Evolutionary conservation across 208 protist genomes (phyloP), one percentile per base, ranked within the genome.

Genomic region (Crithidia sp.): DNA sequence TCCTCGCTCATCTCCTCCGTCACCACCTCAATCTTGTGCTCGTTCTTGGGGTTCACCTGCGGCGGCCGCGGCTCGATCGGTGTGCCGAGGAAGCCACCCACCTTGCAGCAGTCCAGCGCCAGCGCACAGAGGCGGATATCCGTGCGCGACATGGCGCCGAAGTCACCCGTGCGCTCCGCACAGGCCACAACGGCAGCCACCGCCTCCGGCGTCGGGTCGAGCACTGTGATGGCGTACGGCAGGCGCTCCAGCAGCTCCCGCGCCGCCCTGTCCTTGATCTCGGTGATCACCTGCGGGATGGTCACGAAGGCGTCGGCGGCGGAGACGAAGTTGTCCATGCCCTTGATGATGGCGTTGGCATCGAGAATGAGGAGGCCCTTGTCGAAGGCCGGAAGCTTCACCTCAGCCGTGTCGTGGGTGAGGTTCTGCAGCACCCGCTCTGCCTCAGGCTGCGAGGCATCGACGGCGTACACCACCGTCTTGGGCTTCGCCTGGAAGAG

Each of bases 111-210:
- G 72, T 95, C 90, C 16, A 94, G 67, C 43, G 94, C 92, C 14
- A 97, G 71, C 0, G 92, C 94, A 62, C 90, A 94, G 45, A 97
- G 76, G 10, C 89, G 87, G 65, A 98, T 86, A 75, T 98, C 97
- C 8, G 94, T 96, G 41, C 83, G 79, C 14, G 95, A 98, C 63
- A 98, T 86, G 9, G 87, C 84, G 7, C 90, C 88, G 9, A 96
- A 81, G 68, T 98, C 97, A 63, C 97, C 97, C 3, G 95, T 98
- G 57, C 87, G 81, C 59, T 90, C 88, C 7, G 95, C 90, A 43
- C 94, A 85, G 17, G 56, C 59, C 17, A 94, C 67, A n/a, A 98
- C 89, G 41, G 65, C 81, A 5, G 54, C 61, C 17, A 97, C 36
- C 9, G 90, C 62, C 65, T 87, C 87, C 17, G 67, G 74, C 9